Base-by-base conservation (phyloP, 1,284 basidiomycete genomes). In the Leccinum proximum region DNA sequence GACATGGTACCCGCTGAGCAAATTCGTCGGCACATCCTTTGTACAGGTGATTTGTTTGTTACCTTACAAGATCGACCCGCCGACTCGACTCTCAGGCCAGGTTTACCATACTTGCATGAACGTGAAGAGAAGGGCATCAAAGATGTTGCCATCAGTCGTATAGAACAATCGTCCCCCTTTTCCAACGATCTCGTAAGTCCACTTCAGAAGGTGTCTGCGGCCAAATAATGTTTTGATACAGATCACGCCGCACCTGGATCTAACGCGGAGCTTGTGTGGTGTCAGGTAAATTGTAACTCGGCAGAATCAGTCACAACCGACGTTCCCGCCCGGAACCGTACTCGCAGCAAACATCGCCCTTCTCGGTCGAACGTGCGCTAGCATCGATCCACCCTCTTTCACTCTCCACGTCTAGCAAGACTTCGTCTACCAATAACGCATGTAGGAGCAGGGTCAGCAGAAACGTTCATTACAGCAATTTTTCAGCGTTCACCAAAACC, bases 111-210 rank as follows among this genome's bases (percentile, higher is more conserved):
- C 92, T 45, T 97, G 42, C 88, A 94, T 75, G 94, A 95, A 74
- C 91, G 96, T 68, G 93, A 96, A 77, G 91, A 92, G 58, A 88
- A 87, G 66, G 92, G 92, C 40, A 91, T 96, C 81, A 93, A 93
- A 71, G 91, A 99, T 74, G 85, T 98, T 66, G 97, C 91, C 40
- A 98, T 99, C 74, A 96, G 93, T 72, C 85, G 97, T 64, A 77
- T 99, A 60, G 97, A 99, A 78, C 97, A 99, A 79, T 74, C 98
- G 64, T 94, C 93, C 53, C 97, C 97, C 1, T 92, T 99, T 84
- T 96, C 97, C 59, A 98, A 98, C 76, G 96, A 98, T 72, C 78
- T 94, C 63, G 88, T 94, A 74, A 57, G 85, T 78, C 42, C 45
- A 13, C 5, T 42, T 35, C 58, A 26, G 57, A 35, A 2, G 1